Conservation (phyloP, 306 rosid species). For the Pachyrhizus erosus region DNA sequence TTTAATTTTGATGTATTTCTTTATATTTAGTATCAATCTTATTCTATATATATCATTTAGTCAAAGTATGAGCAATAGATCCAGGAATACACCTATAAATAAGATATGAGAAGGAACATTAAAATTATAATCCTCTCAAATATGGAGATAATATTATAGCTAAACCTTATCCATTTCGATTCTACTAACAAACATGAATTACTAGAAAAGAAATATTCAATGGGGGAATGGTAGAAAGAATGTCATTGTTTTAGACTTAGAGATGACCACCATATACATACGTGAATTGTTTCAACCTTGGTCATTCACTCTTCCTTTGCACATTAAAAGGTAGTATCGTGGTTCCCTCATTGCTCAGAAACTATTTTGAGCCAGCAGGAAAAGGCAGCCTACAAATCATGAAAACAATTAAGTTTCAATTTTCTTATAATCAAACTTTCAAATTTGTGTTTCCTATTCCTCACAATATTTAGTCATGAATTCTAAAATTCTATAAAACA, state of each 20-base stretch:
- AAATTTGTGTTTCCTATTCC: not conserved
- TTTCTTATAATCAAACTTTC: not conserved
- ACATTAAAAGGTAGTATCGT: not conserved
- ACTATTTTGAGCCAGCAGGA: not conserved
- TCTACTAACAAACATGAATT: not conserved
- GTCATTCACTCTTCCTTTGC: not conserved
- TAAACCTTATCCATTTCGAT: not conserved
- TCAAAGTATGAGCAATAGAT: too few relatives aligned
- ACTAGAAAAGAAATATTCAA: not conserved
- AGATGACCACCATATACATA: not conserved
- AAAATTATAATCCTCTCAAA: too few relatives aligned
- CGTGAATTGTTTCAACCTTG: not conserved
- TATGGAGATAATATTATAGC: not conserved
- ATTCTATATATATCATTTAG: too few relatives aligned
- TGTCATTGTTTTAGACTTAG: not conserved
- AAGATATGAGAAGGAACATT: too few relatives aligned
- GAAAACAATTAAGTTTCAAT: not conserved
- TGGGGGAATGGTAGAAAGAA: too few relatives aligned
- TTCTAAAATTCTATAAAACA: not conserved
- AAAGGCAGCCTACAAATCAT: not conserved
- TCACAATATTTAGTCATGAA: not conserved
- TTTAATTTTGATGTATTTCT: too few relatives aligned
- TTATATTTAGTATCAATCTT: too few relatives aligned
- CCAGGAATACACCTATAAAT: too few relatives aligned
- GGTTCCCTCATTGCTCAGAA: not conserved